Base-by-base conservation (phyloP, 306 rosid species). In the Prunus padus region DNA sequence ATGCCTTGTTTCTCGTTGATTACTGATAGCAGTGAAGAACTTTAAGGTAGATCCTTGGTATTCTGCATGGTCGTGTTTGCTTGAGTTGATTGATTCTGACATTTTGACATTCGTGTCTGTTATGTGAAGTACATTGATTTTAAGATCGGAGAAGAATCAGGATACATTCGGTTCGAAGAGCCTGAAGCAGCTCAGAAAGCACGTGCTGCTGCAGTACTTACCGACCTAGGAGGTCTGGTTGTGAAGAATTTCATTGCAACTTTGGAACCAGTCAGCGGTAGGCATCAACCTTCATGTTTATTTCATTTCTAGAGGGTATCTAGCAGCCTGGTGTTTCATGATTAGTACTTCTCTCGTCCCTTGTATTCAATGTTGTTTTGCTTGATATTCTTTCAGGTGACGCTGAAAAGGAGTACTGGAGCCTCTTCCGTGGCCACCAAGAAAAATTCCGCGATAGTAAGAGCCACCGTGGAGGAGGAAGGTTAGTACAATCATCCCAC, bases 331-430 rank as follows among this genome's bases (percentile, higher is more conserved):
- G n/a, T 31, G 37, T 6, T n/a, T 19, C 47, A 64, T 11, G 49
- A 37, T 0, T 33, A 19, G 3, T 0, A n/a, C 25, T 18, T 63
- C 15, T 5, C 6, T 57, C 13, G 20, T 52, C 18, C 23, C 54
- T 25, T 73, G 23, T 26, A 22, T 8, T 66, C 33, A 42, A 25
- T 26, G 59, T 11, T 40, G 16, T 50, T 4, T 37, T 28, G 31
- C 64, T 64, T 81, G 22, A 11, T 50, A 19, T 82, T 83, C 72
- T 79, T 37, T 54, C 79, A 93, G 98, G 98, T 52, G 96, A 91
- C 72, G 92, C 89, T 8, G 98, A 93, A 79, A 93, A 65, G 77
- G 96, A 89, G 78, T 93, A 93, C 82, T 93, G 98, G 98, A 76
- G 71, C 69, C 80, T 74, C 4, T 90, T 91, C 82, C 93, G 96